These are phyloP conservation scores for Boletus sensibilis DNA, from an alignment of 768 basidiomycete species.

Conservation along the genomic window DNA sequence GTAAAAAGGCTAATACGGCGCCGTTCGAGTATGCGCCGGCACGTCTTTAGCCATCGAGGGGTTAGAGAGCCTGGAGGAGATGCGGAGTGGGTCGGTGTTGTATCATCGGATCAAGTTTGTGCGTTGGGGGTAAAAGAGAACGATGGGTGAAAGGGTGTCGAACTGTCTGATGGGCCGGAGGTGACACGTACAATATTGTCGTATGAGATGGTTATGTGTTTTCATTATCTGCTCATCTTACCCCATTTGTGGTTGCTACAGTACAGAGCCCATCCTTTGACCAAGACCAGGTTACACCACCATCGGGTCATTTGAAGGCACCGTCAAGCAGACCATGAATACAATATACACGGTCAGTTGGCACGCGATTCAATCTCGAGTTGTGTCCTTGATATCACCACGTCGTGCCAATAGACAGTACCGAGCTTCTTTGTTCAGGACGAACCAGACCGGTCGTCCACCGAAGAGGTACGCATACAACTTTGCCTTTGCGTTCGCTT, in stretches of 20 bases:
- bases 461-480: conserved; percentile 6
- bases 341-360: conserved; percentile 18
- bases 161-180: too few relatives aligned
- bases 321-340: conserved; percentile 3
- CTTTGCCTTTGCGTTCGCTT: neutral
- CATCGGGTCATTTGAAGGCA: too few relatives aligned
- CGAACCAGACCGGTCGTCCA: neutral
- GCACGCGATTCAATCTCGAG: neutral
- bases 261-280: neutral
- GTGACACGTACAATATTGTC: too few relatives aligned
- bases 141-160: too few relatives aligned
- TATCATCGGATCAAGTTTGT: conserved; percentile 41
- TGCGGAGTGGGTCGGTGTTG: conserved; percentile 40
- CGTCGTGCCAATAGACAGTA: conserved; percentile 13
- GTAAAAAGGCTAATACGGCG: conserved; percentile 11
- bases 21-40: conserved; percentile 40
- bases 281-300: neutral
- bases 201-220: too few relatives aligned
- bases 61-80: conserved; percentile 35
- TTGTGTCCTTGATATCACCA: neutral
- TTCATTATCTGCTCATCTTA: too few relatives aligned
- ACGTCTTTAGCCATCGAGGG: conserved; percentile 36
- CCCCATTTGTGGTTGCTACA: too few relatives aligned
- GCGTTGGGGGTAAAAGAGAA: neutral
- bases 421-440: conserved; percentile 26